These are phyloP conservation scores for Passiflora organensis DNA, from an alignment of 345 rosid genomes.

Conservation along the genomic window DNA sequence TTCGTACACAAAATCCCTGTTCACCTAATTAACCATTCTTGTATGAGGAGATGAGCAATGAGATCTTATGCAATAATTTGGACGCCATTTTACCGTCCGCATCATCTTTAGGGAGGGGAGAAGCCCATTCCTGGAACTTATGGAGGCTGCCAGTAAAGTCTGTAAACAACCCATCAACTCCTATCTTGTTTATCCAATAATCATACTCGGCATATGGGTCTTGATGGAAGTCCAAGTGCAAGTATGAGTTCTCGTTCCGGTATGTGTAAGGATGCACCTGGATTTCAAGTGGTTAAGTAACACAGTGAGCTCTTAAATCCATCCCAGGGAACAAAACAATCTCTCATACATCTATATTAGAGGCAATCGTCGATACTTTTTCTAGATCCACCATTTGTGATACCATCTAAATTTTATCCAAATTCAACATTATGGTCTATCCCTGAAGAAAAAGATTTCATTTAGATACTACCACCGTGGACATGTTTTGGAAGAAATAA, in stretches of 20 bases:
- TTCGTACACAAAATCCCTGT: too few species aligned
- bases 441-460: too few species aligned
- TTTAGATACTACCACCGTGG: too few species aligned
- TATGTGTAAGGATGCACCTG: slow-evolving; percentile 95
- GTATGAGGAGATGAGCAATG: slow-evolving; percentile 36
- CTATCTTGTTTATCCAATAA: slow-evolving; percentile 71
- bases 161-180: slow-evolving; percentile 87
- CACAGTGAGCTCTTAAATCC: neutral
- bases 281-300: neutral
- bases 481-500: too few species aligned
- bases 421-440: neutral
- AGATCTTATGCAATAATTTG: slow-evolving; percentile 39
- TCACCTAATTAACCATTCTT: slow-evolving; percentile 12
- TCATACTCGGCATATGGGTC: slow-evolving; percentile 69
- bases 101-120: slow-evolving; percentile 32
- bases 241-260: slow-evolving; percentile 55
- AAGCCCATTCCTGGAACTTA: slow-evolving; percentile 50
- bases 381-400: too few species aligned
- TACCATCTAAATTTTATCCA: too few species aligned
- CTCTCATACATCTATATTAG: too few species aligned
- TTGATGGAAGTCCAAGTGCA: slow-evolving; percentile 62
- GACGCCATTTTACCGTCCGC: slow-evolving; percentile 20
- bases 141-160: slow-evolving; percentile 89
- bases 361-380: too few species aligned
- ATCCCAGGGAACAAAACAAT: neutral